Evolutionary conservation across 176 grass and related monocot genomes (phyloP), one percentile per base, ranked within the genome.

Genomic region (Poa annua): DNA sequence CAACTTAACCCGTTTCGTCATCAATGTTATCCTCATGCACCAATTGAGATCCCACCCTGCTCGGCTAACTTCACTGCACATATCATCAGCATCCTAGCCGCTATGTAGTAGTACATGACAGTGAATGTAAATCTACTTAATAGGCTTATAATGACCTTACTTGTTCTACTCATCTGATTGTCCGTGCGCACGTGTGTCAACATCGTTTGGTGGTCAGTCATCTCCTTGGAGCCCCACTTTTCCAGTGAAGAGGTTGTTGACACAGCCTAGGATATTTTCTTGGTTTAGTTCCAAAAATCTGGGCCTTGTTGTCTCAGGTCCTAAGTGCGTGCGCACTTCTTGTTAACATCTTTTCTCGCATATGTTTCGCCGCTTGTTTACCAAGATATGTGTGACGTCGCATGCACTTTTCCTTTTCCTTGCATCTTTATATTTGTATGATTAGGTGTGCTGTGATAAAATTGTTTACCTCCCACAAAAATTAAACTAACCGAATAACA

Each of bases 161-260:
- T 50, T 78, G 16, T 47, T 79, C 13, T 45, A n/a, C 12, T 8
- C 72, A 12, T 11, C 20, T 45, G 44, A 72, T 34, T 83, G 66
- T 64, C 63, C 14, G 42, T 56, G 75, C 9, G 35, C 35, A 7
- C 12, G 47, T 29, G 29, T 29, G 29, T 26, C 24, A 64, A 7
- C 71, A 21, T 25, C 50, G 7, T 65, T 56, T 74, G 24, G 24
- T 80, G 35, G 13, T 2, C 8, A 16, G 20, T 74, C 57, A 26
- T 81, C 79, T 64, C 80, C 75, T 55, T 65, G n/a, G 67, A 35
- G 34, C 66, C 66, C 56, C 6, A 26, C 53, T 56, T 56, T 8
- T 56, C 20, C 53, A 56, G 21, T 56, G 53, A 21, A n/a, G 53
- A 56, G 53, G 53, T 56, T 53, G 51, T 29, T 11, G 15, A 55